Conservation (phyloP, 306 rosid species). For the Hippophae gyantsensis region DNA sequence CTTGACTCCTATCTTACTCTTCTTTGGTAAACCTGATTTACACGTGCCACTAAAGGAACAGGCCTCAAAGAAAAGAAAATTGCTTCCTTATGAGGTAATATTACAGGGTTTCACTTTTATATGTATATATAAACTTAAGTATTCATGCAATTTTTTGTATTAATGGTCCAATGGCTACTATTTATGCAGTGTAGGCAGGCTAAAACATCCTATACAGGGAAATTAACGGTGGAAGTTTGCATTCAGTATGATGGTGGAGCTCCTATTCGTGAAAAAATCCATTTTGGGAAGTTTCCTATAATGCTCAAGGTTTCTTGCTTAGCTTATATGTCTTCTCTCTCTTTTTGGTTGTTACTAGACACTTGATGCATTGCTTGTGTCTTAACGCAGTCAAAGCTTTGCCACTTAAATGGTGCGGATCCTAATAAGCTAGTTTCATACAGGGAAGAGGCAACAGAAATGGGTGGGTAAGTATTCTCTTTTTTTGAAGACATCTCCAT, state of each 20-base stretch:
- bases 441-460: constrained; percentile 88
- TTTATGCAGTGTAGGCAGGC: constrained; percentile 76
- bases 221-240: constrained; percentile 44
- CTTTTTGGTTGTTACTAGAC: background rate
- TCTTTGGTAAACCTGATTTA: constrained; percentile 44
- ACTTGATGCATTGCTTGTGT: constrained; percentile 7
- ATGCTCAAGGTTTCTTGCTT: constrained; percentile 60
- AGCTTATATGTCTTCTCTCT: background rate
- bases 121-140: background rate
- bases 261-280: constrained; percentile 33
- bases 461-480: constrained; percentile 83
- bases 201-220: constrained; percentile 59
- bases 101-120: constrained; percentile 1
- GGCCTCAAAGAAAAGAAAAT: constrained; percentile 1
- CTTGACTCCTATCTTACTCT: constrained; percentile 55
- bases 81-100: constrained; percentile 60
- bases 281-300: constrained; percentile 69
- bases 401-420: constrained; percentile 57
- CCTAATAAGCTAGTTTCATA: constrained; percentile 51
- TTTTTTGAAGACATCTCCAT: constrained; percentile 10
- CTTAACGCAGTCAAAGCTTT: constrained; percentile 67
- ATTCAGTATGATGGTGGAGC: constrained; percentile 40
- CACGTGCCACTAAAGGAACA: constrained; percentile 40
- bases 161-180: constrained; percentile 11
- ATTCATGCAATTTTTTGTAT: constrained; percentile 4